Evolutionary conservation across 192 early-diverging fungal genomes (phyloP).

Genomic region (Rhizophagus prolifer): DNA sequence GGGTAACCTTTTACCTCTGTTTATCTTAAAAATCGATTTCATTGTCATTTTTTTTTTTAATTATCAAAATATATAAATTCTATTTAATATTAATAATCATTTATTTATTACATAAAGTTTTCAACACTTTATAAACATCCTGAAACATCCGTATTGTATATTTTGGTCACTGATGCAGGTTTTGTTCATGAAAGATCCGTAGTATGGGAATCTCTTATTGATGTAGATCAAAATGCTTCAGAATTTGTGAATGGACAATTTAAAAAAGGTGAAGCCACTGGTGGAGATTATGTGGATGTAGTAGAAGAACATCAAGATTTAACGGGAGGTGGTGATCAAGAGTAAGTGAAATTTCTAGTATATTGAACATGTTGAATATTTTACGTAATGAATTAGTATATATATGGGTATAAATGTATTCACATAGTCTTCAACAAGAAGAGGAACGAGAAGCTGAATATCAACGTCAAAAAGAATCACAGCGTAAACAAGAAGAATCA

Average conservation of each 20-base stretch:
- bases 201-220: slow-evolving; percentile 72
- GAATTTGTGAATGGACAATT: slow-evolving; percentile 65
- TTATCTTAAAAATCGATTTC: not conserved
- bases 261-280: slow-evolving; percentile 32
- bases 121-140: slow-evolving; percentile 69
- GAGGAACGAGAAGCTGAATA: slow-evolving; percentile 40
- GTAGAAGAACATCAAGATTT: slow-evolving; percentile 26
- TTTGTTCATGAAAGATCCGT: slow-evolving; percentile 61
- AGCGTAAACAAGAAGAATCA: slow-evolving; percentile 29
- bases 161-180: slow-evolving; percentile 71
- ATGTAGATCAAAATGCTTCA: slow-evolving; percentile 62
- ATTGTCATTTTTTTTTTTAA: not conserved
- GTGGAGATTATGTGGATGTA: slow-evolving; percentile 43
- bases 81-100: not conserved
- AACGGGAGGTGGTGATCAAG: slow-evolving; percentile 46
- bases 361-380: not conserved
- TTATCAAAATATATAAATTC: not conserved
- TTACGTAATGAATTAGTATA: not conserved
- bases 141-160: slow-evolving; percentile 50
- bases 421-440: slow-evolving; percentile 41
- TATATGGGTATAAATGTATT: not conserved
- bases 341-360: slow-evolving; percentile 31
- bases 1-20: not conserved
- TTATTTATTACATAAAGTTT: slow-evolving; percentile 46
- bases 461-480: slow-evolving; percentile 9